Conservation (phyloP, 2,329 filamentous ascomycete genomes). For the Cadophora malorum region DNA sequence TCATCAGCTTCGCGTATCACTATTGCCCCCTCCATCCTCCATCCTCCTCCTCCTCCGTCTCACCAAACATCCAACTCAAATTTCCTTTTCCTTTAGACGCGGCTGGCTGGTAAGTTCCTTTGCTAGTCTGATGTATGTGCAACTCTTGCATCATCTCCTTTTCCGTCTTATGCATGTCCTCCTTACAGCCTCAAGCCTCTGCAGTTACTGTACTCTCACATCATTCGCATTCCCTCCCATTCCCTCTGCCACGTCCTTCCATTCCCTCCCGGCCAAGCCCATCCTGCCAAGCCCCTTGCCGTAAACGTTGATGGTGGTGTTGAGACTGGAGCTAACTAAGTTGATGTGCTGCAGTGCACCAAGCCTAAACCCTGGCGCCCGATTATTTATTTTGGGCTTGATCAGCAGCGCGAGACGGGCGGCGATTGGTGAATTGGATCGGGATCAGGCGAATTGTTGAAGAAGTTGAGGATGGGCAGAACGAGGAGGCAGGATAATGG, state of each 20-base stretch:
- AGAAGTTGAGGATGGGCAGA: background rate
- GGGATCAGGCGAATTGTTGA: conserved; percentile 6
- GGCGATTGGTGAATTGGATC: background rate
- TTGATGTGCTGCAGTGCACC: conserved; percentile 6
- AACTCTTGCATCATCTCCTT: conserved; percentile 1
- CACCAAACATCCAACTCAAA: background rate
- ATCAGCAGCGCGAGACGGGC: conserved; percentile 4
- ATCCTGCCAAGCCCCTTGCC: background rate
- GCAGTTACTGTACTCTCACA: conserved; percentile 8
- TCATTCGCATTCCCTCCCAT: background rate
- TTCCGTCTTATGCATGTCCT: background rate
- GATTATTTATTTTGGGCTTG: conserved; percentile 12
- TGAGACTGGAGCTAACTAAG: background rate
- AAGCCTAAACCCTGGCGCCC: conserved; percentile 4
- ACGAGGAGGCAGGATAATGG: background rate
- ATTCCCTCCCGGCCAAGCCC: background rate
- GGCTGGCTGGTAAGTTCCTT: background rate
- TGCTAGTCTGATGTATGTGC: background rate
- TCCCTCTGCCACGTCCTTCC: background rate
- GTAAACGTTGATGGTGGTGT: conserved; percentile 4
- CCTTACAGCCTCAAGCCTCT: background rate
- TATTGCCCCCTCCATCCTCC: background rate
- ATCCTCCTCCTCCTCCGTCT: background rate
- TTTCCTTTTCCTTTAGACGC: background rate
- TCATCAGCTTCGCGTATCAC: background rate